These are phyloP conservation scores for Colletotrichum neosansevieriae DNA, from an alignment of 2,329 filamentous ascomycete genomes.

Conservation along the genomic window DNA sequence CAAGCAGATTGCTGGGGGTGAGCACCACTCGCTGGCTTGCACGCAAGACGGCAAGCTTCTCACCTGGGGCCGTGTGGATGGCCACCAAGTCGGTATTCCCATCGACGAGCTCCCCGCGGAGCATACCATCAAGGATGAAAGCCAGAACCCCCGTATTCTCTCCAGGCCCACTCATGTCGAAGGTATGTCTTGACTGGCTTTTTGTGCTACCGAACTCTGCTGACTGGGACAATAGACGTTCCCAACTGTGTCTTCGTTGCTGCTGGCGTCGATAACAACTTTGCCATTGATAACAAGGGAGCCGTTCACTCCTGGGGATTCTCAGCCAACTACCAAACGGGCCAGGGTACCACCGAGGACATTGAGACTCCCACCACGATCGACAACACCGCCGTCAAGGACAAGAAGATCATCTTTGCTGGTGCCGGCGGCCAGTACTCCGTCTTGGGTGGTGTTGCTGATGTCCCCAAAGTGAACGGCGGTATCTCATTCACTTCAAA, in stretches of 20 bases:
- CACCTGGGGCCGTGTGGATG: conserved; percentile 70
- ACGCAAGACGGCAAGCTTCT: conserved; percentile 68
- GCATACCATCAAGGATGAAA: conserved; percentile 73
- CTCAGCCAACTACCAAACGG: conserved; percentile 83
- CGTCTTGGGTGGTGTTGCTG: conserved; percentile 63
- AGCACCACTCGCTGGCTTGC: conserved; percentile 79
- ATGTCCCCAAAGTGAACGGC: conserved; percentile 48
- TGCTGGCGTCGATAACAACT: conserved; percentile 79
- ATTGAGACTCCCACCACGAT: conserved; percentile 82
- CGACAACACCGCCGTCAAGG: conserved; percentile 85
- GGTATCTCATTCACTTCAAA: conserved; percentile 36
- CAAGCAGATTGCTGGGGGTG: conserved; percentile 72
- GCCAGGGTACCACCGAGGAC: conserved; percentile 82
- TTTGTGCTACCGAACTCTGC: background rate
- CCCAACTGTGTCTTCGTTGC: conserved; percentile 70
- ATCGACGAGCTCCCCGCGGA: conserved; percentile 66
- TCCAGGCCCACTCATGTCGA: conserved; percentile 72
- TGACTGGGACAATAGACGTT: conserved; percentile 50
- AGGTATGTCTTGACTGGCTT: conserved; percentile 52
- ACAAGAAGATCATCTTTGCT: conserved; percentile 80
- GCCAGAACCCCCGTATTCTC: conserved; percentile 78
- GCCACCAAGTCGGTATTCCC: conserved; percentile 69
- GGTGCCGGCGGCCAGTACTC: conserved; percentile 91
- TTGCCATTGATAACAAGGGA: conserved; percentile 77
- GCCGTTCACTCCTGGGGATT: conserved; percentile 86